A percentile compares a stretch with the other conserved stretches of the same genome.
Conservation (phyloP, 768 basidiomycete species). For the Tulasnella sp. region DNA sequence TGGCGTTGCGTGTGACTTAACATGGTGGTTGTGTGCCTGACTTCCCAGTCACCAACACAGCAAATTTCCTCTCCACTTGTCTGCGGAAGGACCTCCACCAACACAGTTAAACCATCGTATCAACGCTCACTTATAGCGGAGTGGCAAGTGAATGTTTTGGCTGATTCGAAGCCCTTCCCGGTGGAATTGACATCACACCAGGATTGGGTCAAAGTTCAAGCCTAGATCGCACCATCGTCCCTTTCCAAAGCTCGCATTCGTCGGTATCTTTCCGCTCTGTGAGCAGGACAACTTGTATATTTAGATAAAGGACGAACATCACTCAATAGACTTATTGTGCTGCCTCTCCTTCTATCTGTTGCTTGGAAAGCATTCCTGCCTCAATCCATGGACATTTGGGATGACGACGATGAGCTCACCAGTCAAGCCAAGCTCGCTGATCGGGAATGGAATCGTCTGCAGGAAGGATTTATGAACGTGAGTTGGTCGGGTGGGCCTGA, state of each 20-base stretch:
- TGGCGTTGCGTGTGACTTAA: constrained; percentile 14
- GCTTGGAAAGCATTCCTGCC: neutral
- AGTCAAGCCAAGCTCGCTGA: constrained; percentile 29
- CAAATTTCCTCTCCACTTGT: neutral
- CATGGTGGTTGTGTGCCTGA: neutral
- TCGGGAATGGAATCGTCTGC: constrained; percentile 36
- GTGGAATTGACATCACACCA: constrained; percentile 11
- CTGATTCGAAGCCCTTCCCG: constrained; percentile 26
- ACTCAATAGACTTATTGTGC: neutral
- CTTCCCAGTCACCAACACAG: neutral
- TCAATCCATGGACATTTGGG: constrained; percentile 25
- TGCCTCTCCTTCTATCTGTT: neutral
- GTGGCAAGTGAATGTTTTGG: constrained; percentile 2
- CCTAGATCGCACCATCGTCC: constrained; percentile 13
- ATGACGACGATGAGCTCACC: constrained; percentile 18
- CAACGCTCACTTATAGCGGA: neutral
- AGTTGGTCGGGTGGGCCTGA: constrained; percentile 15
- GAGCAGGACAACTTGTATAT: constrained; percentile 18
- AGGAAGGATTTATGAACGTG: constrained; percentile 38
- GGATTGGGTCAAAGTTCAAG: constrained; percentile 21
- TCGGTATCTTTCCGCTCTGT: constrained; percentile 15
- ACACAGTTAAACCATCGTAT: neutral
- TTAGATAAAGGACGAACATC: constrained; percentile 22
- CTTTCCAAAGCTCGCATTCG: constrained; percentile 18
- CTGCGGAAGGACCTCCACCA: neutral